Base-by-base conservation (phyloP, 2,329 filamentous ascomycete species). In the Colletotrichum sp. region DNA sequence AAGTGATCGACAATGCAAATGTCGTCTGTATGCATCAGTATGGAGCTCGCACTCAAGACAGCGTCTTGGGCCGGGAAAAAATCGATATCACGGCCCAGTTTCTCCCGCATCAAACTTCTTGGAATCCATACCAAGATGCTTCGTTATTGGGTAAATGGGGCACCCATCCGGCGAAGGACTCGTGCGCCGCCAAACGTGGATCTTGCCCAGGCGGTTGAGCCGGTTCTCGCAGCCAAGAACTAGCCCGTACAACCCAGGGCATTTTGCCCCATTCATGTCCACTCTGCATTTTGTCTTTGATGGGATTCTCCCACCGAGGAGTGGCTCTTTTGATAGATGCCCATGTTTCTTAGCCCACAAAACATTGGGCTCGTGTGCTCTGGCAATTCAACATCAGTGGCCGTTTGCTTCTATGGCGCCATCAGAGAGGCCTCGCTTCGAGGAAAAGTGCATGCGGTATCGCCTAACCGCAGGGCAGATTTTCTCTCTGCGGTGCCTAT, bases 11-110 rank as follows among this genome's bases (percentile, higher is more conserved):
- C 70, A 21, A 38, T 18, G 34, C n/a, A 30, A 52, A 62, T 62
- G 64, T 62, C 52, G 34, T 56, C 70, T 71, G n/a, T n/a, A 43
- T 68, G 70, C 70, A 68, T 12, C 64, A 24, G n/a, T 32, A 69
- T 68, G 70, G 64, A 24, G 55, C 66, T 9, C 13, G 43, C 34
- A 64, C 24, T 60, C 28, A 58, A 55, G 65, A 60, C n/a, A 43
- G 38, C 26, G 36, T 55, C 56, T 18, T 30, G 48, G n/a, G 24
- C 28, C 24, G 43, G 38, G 32, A 30, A 32, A 52, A 58, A 52
- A n/a, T 66, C 26, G 34, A 61, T 61, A 61, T 71, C 71, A 52
- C 21, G 24, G 34, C 58, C 60, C 26, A 56, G 28, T 36, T 28
- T 58, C 52, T 56, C 28, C 66, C 52, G 21, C 34, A n/a, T 43